A percentile compares a stretch with the other conserved stretches of the same genome.
Evolutionary conservation across 805 yeast species (phyloP).

Genomic region (Candida fluviatilis): DNA sequence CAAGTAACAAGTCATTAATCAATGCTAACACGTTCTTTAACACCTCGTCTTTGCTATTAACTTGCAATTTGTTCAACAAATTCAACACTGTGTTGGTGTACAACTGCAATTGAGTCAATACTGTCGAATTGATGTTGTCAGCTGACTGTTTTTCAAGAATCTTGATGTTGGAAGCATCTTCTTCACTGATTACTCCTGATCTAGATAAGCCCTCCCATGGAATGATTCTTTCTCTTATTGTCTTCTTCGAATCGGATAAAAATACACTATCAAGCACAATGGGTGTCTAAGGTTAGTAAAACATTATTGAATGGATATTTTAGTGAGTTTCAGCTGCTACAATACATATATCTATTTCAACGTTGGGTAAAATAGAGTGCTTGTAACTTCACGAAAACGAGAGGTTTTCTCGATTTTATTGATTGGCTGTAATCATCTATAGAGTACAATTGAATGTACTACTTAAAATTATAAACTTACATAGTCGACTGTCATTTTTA

Average conservation of each 20-base stretch:
- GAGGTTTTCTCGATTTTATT: too few relatives aligned
- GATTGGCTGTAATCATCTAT: too few relatives aligned
- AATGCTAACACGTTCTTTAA: constrained; percentile 61
- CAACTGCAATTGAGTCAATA: constrained; percentile 41
- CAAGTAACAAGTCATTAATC: constrained; percentile 51
- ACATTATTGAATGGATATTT: constrained; percentile 5
- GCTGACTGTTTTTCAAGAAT: constrained; percentile 46
- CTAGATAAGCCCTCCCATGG: constrained; percentile 92
- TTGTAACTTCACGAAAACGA: too few relatives aligned
- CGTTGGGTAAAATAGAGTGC: too few relatives aligned
- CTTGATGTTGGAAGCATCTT: constrained; percentile 63
- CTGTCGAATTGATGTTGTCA: constrained; percentile 38
- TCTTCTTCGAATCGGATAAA: constrained; percentile 59
- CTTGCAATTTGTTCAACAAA: constrained; percentile 45
- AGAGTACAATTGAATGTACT: too few relatives aligned
- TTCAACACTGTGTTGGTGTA: constrained; percentile 54
- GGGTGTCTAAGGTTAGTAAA: constrained; percentile 19
- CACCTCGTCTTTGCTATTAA: constrained; percentile 54
- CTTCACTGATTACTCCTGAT: constrained; percentile 59
- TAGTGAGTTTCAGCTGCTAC: constrained; percentile 6
- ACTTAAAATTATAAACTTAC: background rate
- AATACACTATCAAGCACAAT: constrained; percentile 59
- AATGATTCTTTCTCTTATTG: constrained; percentile 72
- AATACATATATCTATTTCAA: too few relatives aligned
- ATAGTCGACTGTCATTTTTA: constrained; percentile 1